A percentile compares a stretch with the other conserved stretches of the same genome.
These are phyloP conservation scores for Aspergillus homomorphus DNA, from an alignment of 495 filamentous ascomycete species.

Conservation along the genomic window DNA sequence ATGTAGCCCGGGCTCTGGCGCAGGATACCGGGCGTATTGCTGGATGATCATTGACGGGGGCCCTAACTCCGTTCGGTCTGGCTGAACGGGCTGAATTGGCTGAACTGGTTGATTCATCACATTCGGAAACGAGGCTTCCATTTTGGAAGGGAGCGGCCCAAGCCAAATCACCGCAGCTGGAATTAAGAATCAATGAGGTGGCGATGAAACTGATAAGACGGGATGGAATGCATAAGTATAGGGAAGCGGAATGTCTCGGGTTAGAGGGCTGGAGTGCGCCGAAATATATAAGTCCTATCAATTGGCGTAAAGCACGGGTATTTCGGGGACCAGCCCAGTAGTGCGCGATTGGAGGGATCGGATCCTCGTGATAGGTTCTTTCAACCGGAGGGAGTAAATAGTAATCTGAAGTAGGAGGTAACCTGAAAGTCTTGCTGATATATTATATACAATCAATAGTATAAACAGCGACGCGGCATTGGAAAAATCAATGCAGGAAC, in stretches of 20 bases:
- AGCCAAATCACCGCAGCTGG: neutral
- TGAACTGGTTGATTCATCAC: constrained; percentile 30
- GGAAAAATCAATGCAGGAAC: constrained; percentile 11
- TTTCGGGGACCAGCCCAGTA: constrained; percentile 23
- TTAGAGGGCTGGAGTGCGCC: neutral
- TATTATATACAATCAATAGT: neutral
- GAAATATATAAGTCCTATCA: neutral
- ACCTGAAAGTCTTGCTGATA: too few relatives aligned
- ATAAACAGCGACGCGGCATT: constrained; percentile 5
- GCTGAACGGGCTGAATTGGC: constrained; percentile 8
- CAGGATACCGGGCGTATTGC: constrained; percentile 45
- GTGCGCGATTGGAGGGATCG: constrained; percentile 16
- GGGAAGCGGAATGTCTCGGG: neutral
- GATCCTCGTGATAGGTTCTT: neutral
- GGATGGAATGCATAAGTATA: constrained; percentile 8
- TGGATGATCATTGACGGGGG: constrained; percentile 39
- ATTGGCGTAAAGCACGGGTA: constrained; percentile 4
- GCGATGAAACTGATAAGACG: neutral
- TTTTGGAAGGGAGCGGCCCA: constrained; percentile 15
- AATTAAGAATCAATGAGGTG: constrained; percentile 3
- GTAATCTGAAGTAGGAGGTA: neutral
- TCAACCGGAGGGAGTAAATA: neutral
- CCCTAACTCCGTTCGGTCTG: constrained; percentile 30
- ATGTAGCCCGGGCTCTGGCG: constrained; percentile 38
- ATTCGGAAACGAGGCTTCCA: constrained; percentile 35